Conservation (phyloP, 768 basidiomycete genomes). For the Chiua virens region DNA sequence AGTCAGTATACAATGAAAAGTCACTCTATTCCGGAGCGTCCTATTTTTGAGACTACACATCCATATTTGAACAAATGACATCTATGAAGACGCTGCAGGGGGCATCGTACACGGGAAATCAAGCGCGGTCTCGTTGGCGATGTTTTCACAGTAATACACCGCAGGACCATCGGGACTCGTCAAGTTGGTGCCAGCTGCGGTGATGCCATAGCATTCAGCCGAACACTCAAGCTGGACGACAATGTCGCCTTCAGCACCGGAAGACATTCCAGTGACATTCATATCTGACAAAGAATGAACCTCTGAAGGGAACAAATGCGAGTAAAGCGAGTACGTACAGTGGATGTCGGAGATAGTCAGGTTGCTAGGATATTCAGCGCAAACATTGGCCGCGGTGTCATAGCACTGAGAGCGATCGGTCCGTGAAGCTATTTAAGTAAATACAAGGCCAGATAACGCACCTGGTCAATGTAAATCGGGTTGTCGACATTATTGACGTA, state of each 20-base stretch:
- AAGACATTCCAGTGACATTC: constrained; percentile 44
- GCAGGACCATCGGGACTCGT: constrained; percentile 32
- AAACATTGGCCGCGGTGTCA: constrained; percentile 31
- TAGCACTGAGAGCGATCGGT: constrained; percentile 33
- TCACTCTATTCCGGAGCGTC: no score
- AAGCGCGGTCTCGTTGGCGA: constrained; percentile 31
- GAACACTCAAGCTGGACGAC: constrained; percentile 46
- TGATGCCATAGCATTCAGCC: constrained; percentile 36
- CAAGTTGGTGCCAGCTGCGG: constrained; percentile 28
- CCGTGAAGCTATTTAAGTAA: neutral
- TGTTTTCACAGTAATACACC: constrained; percentile 38
- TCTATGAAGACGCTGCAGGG: neutral
- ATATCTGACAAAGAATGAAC: constrained; percentile 24
- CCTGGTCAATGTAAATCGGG: constrained; percentile 42
- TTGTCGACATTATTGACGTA: constrained; percentile 40
- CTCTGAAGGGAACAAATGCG: neutral
- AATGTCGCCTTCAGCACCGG: constrained; percentile 37
- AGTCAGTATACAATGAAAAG: no score
- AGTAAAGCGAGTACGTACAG: constrained; percentile 24
- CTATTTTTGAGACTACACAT: no score
- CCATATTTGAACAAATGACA: no score
- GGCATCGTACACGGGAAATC: constrained; percentile 27
- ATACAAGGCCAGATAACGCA: neutral
- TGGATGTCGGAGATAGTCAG: constrained; percentile 43
- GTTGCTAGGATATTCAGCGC: constrained; percentile 38